Conservation (phyloP, 768 basidiomycete genomes). For the Galerina sulciceps region DNA sequence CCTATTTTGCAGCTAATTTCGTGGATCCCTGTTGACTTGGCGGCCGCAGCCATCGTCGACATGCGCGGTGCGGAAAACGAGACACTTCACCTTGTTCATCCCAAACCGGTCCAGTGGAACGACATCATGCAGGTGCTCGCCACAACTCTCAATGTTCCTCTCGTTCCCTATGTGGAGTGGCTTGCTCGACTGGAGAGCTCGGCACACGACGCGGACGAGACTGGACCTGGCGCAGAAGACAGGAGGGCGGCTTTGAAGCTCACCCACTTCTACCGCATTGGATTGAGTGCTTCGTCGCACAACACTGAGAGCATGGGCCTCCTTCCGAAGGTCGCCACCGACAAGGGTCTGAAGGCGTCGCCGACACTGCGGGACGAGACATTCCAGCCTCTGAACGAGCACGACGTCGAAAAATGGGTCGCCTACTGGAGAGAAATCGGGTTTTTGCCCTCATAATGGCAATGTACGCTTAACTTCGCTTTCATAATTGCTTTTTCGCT, state of each 20-base stretch:
- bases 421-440: slow-evolving; percentile 21
- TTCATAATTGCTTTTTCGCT: neutral
- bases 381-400: slow-evolving; percentile 1
- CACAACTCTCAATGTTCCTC: slow-evolving; percentile 23
- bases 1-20: slow-evolving; percentile 18
- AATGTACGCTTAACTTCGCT: neutral
- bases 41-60: slow-evolving; percentile 33
- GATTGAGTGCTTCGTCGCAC: neutral
- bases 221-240: neutral
- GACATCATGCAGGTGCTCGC: slow-evolving; percentile 19
- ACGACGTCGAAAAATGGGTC: slow-evolving; percentile 18
- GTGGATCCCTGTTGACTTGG: slow-evolving; percentile 31
- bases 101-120: slow-evolving; percentile 30
- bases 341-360: slow-evolving; percentile 16
- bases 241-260: slow-evolving; percentile 13
- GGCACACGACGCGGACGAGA: slow-evolving; percentile 8
- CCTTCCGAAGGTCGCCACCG: slow-evolving; percentile 14
- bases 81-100: slow-evolving; percentile 33
- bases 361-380: slow-evolving; percentile 5
- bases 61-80: slow-evolving; percentile 18
- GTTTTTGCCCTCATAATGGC: slow-evolving; percentile 12
- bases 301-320: slow-evolving; percentile 19
- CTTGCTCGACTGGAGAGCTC: slow-evolving; percentile 26
- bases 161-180: slow-evolving; percentile 36
- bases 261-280: slow-evolving; percentile 20